phyloP scores from a whole-genome alignment of 2,329 filamentous ascomycete species.

The Neopestalotiopsis sp. region DNA sequence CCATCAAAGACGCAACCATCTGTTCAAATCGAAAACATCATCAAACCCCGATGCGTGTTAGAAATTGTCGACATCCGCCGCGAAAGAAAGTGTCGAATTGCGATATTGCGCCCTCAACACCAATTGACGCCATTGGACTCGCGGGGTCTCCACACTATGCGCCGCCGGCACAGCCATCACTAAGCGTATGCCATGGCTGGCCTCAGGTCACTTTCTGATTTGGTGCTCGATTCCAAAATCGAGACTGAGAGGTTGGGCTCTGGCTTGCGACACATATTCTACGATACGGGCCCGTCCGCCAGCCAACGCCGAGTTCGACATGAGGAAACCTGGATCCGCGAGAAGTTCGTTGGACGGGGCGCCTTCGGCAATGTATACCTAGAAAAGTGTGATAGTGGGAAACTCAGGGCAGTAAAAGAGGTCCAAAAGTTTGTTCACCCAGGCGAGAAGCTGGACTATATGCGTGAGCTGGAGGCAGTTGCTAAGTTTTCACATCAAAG shows the following conservation, averaged over 20 bases:
- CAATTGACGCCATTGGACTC: background rate
- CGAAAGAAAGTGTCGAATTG: background rate
- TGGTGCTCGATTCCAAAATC: conserved; percentile 21
- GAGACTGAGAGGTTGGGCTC: conserved; percentile 16
- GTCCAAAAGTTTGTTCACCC: background rate
- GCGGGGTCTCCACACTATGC: background rate
- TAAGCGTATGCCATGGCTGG: background rate
- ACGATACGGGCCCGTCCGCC: conserved; percentile 14
- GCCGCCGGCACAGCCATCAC: background rate
- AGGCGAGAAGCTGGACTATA: background rate
- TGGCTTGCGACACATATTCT: conserved; percentile 14
- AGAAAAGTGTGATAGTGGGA: conserved; percentile 4
- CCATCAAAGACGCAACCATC: too few relatives aligned
- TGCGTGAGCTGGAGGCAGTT: conserved; percentile 23
- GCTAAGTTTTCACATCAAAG: conserved; percentile 23
- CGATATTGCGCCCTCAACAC: background rate
- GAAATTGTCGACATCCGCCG: background rate
- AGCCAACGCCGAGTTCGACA: background rate
- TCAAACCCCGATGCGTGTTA: background rate
- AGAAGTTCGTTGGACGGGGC: conserved; percentile 14
- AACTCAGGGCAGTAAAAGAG: conserved; percentile 22
- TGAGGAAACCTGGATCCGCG: conserved; percentile 15
- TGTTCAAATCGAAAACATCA: background rate
- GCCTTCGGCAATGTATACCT: conserved; percentile 19
- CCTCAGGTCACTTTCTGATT: conserved; percentile 11